Conservation (phyloP, 352 stramenopile species). For the Globisporangium perplexum region DNA sequence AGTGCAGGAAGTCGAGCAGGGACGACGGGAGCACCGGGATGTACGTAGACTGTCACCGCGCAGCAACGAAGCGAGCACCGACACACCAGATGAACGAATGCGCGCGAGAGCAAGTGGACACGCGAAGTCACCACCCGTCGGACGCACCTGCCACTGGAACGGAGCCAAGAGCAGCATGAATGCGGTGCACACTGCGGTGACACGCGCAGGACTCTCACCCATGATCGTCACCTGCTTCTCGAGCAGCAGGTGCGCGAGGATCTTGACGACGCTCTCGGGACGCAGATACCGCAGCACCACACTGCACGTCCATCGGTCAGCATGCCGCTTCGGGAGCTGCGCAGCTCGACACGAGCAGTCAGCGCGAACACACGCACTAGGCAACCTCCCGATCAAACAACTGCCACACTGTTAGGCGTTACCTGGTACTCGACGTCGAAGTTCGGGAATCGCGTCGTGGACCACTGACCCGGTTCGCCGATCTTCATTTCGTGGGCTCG, state of each 20-base stretch:
- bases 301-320: conserved; percentile 65
- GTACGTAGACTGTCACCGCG: conserved; percentile 55
- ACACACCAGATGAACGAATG: too few species aligned
- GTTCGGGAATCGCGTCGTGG: conserved; percentile 43
- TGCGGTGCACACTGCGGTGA: conserved; percentile 64
- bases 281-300: conserved; percentile 60
- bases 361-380: neutral
- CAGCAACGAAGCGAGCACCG: neutral
- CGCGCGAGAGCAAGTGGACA: too few species aligned
- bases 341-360: neutral
- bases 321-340: conserved; percentile 57
- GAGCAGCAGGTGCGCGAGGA: conserved; percentile 60
- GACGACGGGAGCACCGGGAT: conserved; percentile 71
- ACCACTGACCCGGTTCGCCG: conserved; percentile 62
- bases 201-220: conserved; percentile 54
- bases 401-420: too few species aligned
- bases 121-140: too few species aligned
- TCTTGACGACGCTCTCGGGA: conserved; percentile 58
- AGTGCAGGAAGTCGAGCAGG: conserved; percentile 80
- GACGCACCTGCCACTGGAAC: conserved; percentile 72
- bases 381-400: neutral
- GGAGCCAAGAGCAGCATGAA: conserved; percentile 62
- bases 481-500: conserved; percentile 58
- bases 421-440: conserved; percentile 75
- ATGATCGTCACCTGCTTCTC: conserved; percentile 83